Evolutionary conservation across 257 asterid species (phyloP).

Genomic region (Rubia yunnanensis): DNA sequence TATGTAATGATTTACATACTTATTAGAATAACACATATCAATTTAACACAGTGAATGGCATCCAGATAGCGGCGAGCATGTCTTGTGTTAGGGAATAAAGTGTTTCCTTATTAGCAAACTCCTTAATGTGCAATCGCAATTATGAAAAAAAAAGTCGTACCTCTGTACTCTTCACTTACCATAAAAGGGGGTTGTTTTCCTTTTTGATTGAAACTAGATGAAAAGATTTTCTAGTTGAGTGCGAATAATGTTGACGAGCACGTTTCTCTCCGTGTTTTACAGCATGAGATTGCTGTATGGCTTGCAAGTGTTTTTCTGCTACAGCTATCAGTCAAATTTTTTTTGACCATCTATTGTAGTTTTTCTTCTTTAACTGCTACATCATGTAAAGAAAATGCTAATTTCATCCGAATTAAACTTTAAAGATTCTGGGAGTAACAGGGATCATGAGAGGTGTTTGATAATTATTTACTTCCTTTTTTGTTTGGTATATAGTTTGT

Average conservation of each 20-base stretch:
- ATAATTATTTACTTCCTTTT: too few relatives aligned
- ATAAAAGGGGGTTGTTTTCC: background rate
- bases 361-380: background rate
- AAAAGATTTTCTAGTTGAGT: background rate
- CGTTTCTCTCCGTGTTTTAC: background rate
- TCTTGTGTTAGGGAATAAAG: background rate
- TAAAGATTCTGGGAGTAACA: too few relatives aligned
- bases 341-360: background rate
- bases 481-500: background rate
- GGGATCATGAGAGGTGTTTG: too few relatives aligned
- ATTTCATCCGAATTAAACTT: background rate
- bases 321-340: background rate
- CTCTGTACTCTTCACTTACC: background rate
- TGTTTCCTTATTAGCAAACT: constrained; percentile 1
- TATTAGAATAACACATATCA: background rate
- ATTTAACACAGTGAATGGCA: background rate
- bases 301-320: background rate
- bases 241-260: background rate
- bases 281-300: background rate
- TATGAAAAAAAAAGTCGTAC: background rate
- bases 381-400: background rate
- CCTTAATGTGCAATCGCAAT: background rate
- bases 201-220: background rate
- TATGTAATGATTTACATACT: background rate
- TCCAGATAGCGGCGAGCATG: background rate